phyloP scores from a whole-genome alignment of 2,329 filamentous ascomycete species.

The Beauveria caledonica region DNA sequence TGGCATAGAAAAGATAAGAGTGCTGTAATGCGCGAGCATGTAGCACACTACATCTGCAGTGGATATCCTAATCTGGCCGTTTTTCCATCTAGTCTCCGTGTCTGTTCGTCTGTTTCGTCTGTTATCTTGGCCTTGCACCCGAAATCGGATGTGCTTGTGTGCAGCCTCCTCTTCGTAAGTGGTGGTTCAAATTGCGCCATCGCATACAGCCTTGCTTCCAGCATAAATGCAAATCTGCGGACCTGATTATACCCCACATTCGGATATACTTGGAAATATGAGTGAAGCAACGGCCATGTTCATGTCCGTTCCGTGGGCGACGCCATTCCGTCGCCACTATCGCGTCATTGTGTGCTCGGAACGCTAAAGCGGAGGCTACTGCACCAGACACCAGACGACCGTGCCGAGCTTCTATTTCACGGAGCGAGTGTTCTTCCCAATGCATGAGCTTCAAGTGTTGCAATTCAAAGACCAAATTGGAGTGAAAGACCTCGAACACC shows the following conservation, averaged over 20 bases:
- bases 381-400: not conserved
- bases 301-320: not conserved
- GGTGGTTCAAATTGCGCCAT: not conserved
- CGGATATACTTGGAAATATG: not conserved
- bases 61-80: no score
- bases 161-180: not conserved
- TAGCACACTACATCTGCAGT: no score
- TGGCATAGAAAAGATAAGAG: no score
- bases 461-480: not conserved
- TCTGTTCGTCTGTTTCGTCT: no score
- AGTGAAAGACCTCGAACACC: not conserved
- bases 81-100: not conserved
- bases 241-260: not conserved
- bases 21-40: no score
- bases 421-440: no score
- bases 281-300: not conserved
- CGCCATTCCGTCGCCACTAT: slow-evolving; percentile 5
- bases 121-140: not conserved
- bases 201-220: not conserved
- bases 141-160: not conserved
- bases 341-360: not conserved
- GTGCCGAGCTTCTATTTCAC: not conserved
- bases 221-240: no score
- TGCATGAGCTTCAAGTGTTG: no score
- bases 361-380: not conserved